A percentile compares a stretch with the other conserved stretches of the same genome.
Conservation (phyloP, 2,329 filamentous ascomycete genomes). For the Emydomyces testavorans region DNA sequence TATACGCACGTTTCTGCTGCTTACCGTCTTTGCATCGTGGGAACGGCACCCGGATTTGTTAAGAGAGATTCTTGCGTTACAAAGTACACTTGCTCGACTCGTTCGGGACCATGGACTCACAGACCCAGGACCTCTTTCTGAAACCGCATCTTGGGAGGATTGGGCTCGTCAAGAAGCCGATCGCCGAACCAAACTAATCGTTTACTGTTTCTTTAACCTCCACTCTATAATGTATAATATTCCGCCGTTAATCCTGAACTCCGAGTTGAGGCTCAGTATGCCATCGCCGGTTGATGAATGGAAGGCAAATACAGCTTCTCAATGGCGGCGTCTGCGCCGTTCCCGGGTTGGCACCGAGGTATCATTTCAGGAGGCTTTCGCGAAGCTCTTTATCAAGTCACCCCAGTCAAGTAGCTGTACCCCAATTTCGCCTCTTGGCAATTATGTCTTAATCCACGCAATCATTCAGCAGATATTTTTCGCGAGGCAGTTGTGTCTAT, state of each 20-base stretch:
- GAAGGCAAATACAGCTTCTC: conserved; percentile 41
- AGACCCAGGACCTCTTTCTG: conserved; percentile 26
- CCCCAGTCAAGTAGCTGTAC: conserved; percentile 25
- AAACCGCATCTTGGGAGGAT: conserved; percentile 42
- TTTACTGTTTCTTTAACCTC: conserved; percentile 49
- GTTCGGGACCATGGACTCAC: conserved; percentile 44
- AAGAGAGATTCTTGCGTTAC: conserved; percentile 47
- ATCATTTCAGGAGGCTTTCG: conserved; percentile 36
- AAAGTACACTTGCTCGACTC: conserved; percentile 45
- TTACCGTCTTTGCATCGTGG: conserved; percentile 52
- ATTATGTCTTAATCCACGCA: conserved; percentile 45
- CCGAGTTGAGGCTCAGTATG: conserved; percentile 44
- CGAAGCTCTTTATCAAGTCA: conserved; percentile 34
- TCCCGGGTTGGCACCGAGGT: conserved; percentile 27
- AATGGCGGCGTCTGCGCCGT: conserved; percentile 39
- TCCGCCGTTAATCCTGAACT: conserved; percentile 46
- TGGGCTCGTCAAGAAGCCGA: conserved; percentile 45
- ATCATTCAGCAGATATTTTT: conserved; percentile 46
- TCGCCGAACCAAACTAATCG: conserved; percentile 45
- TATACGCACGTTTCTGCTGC: conserved; percentile 40
- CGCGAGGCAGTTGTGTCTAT: conserved; percentile 39
- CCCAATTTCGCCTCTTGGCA: conserved; percentile 41
- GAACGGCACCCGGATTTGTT: conserved; percentile 46
- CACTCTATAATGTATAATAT: conserved; percentile 53
- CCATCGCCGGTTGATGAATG: conserved; percentile 46